These are phyloP conservation scores for Noccaea caerulescens DNA, from an alignment of 345 rosid species.

Conservation along the genomic window DNA sequence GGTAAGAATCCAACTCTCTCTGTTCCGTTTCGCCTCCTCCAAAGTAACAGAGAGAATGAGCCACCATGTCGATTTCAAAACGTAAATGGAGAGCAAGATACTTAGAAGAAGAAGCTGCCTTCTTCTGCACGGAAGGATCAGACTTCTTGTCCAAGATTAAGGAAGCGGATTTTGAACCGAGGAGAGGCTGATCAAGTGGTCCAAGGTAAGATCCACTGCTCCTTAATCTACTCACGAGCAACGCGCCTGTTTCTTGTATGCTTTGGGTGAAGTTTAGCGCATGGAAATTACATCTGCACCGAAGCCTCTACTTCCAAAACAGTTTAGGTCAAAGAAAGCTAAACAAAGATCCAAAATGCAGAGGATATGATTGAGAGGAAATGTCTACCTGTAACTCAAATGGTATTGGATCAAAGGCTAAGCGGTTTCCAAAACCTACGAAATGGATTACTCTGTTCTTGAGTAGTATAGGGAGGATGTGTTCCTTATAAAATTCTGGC, in stretches of 20 bases:
- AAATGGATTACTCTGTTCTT: constrained; percentile 81
- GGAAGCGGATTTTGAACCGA: constrained; percentile 59
- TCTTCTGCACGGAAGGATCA: constrained; percentile 8
- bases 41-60: constrained; percentile 91
- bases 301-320: constrained; percentile 78
- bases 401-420: constrained; percentile 92
- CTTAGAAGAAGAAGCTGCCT: constrained; percentile 46
- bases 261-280: constrained; percentile 71
- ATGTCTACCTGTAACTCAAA: constrained; percentile 75
- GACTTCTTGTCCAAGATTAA: constrained; percentile 43
- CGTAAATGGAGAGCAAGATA: constrained; percentile 88
- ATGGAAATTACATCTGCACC: constrained; percentile 96
- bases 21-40: constrained; percentile 90
- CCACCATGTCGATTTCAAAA: constrained; percentile 97
- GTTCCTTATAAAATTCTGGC: constrained; percentile 68
- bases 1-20: constrained; percentile 72
- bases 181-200: constrained; percentile 69
- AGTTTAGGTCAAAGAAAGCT: constrained; percentile 9
- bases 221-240: constrained; percentile 74
- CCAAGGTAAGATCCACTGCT: constrained; percentile 49
- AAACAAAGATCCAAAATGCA: not conserved
- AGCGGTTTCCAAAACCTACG: constrained; percentile 90
- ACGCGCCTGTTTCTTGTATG: constrained; percentile 83
- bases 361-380: not conserved
- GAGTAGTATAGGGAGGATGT: constrained; percentile 74